Evolutionary conservation across 805 yeast species (phyloP).

Genomic region (Candida caryicola): DNA sequence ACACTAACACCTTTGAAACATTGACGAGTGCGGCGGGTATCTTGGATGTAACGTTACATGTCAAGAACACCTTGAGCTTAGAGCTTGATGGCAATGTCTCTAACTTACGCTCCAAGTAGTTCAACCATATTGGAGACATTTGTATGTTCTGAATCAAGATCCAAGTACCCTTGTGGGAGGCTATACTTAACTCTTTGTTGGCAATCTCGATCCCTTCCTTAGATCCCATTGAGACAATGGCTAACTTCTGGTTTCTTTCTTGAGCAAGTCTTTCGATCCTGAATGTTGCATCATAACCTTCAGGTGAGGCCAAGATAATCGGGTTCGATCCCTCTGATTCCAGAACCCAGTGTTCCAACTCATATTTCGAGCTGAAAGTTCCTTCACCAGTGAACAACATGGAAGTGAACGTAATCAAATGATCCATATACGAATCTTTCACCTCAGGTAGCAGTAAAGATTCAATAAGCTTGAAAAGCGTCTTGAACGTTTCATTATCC

Average conservation of each 20-base stretch:
- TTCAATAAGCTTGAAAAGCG: conserved; percentile 13
- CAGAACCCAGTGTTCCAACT: conserved; percentile 27
- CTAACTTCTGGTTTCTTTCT: conserved; percentile 22
- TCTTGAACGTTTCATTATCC: conserved; percentile 17
- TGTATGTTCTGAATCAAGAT: conserved; percentile 79
- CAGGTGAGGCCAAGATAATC: conserved; percentile 54
- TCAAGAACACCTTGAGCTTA: conserved; percentile 59
- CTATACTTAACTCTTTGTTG: conserved; percentile 46
- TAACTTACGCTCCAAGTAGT: conserved; percentile 47
- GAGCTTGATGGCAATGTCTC: conserved; percentile 22
- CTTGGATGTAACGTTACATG: conserved; percentile 49
- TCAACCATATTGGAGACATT: conserved; percentile 64
- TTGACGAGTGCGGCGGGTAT: conserved; percentile 58
- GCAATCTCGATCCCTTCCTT: conserved; percentile 61
- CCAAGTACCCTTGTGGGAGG: conserved; percentile 60
- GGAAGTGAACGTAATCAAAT: conserved; percentile 15
- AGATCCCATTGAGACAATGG: conserved; percentile 70
- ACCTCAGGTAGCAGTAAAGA: conserved; percentile 3
- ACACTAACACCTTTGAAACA: conserved; percentile 51
- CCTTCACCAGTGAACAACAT: conserved; percentile 28
- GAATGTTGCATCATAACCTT: conserved; percentile 65
- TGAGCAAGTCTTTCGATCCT: conserved; percentile 48
- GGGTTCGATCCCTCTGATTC: conserved; percentile 24
- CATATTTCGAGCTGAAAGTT: conserved; percentile 30
- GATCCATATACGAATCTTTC: conserved; percentile 13